phyloP scores from a whole-genome alignment of 192 early-diverging fungal species.

The Coemansia sp. region DNA sequence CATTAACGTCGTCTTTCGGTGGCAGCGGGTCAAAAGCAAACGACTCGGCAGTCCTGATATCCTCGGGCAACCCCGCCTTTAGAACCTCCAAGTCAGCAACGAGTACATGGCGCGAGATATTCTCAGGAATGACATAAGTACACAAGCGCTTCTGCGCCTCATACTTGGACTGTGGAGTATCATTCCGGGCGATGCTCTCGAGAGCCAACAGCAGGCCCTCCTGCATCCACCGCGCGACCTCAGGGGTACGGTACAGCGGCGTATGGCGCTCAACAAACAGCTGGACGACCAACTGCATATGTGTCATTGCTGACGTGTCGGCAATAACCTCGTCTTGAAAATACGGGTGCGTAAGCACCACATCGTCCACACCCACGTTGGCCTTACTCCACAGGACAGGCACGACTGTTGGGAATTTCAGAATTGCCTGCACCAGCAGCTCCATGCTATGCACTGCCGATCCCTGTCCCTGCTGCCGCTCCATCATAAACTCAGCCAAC shows the following conservation, averaged over 20 bases:
- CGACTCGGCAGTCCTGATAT: conserved; percentile 22
- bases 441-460: conserved; percentile 26
- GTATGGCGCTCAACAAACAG: conserved; percentile 76
- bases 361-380: conserved; percentile 60
- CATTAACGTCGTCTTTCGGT: conserved; percentile 37
- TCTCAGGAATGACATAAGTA: conserved; percentile 46
- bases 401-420: conserved; percentile 70
- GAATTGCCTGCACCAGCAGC: conserved; percentile 70
- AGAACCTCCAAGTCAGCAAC: conserved; percentile 48
- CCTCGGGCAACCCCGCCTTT: conserved; percentile 45
- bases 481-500: conserved; percentile 75
- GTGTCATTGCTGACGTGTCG: conserved; percentile 48
- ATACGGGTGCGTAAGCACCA: conserved; percentile 57
- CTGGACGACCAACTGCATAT: conserved; percentile 65
- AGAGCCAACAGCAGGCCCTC: conserved; percentile 50
- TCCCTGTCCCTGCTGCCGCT: conserved; percentile 17
- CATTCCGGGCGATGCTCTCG: conserved; percentile 24
- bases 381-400: conserved; percentile 67
- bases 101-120: conserved; percentile 51
- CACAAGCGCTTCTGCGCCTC: conserved; percentile 28
- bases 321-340: conserved; percentile 53
- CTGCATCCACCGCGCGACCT: conserved; percentile 59
- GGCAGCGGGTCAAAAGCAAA: conserved; percentile 57
- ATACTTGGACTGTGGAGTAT: not conserved
- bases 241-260: conserved; percentile 84